Evolutionary conservation across 2,329 filamentous ascomycete species (phyloP), one percentile per base, ranked within the genome.

Genomic region (Fusarium sp.): DNA sequence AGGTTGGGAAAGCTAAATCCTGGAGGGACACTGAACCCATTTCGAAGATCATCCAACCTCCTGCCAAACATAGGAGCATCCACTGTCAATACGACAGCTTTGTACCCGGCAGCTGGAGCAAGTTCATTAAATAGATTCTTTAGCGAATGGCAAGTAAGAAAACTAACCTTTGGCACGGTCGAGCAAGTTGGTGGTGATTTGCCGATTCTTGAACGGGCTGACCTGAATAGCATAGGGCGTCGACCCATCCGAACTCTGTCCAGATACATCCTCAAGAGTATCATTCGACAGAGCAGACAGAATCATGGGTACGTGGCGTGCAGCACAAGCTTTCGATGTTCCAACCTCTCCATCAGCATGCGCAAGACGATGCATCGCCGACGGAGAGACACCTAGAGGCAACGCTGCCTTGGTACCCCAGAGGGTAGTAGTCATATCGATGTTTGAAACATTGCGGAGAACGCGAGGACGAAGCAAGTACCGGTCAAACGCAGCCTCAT

Each of bases 11-110:
- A 54, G 26, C 28, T 28, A 22, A 36, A 17, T 32, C 51, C 48
- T 6, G 28, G 32, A 8, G 59, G 59, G 18, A 62, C 39, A 6
- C 39, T 55, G 24, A 62, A 62, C 3, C 51, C 47, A 13, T 62
- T 62, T 55, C 59, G 28, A 20, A 42, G 39, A 39, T 55, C 51
- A 6, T 62, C 51, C 18, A 55, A 24, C 6, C 59, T 32, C 20
- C 51, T 62, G 1, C 59, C 59, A 32, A 62, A 42, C 47, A 55
- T 55, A 18, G 59, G 59, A n/a, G 59, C 51, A 41, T 62, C 59
- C 24, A 54, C 50, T 20, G 59, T 55, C 17, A 62, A 42, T 5
- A 62, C 38, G 26, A 62, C 47, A 22, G 59, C 59, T 36, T 62
- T 62, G 26, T 62, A 62, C n/a, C 59, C 59, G 24, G 55, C 39